Evolutionary conservation across 1,139 yeast genomes (phyloP), one percentile per base, ranked within the genome.

Genomic region (Taphrina communis): DNA sequence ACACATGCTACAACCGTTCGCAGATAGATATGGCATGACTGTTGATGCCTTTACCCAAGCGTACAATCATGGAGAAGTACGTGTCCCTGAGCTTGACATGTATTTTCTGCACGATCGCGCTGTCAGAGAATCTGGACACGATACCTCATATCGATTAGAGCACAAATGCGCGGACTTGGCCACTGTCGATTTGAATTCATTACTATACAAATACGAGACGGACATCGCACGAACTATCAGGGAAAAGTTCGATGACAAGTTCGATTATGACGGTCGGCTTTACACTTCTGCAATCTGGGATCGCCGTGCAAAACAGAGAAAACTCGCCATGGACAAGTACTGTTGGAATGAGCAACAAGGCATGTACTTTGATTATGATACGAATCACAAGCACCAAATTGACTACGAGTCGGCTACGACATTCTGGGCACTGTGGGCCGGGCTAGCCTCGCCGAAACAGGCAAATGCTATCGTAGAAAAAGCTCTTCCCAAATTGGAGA

Each of bases 121-220:
- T 0, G 97, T 94, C 17, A 85, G 99, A 76, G 99, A 94, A 79
- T 88, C 96, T 58, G 99, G 99, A 0, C 99, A 94, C 77, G 99
- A 94, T 77, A 95, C 98, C 0, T 84, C 94, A 1, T 92, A 93
- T 77, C 83, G 99, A 75, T 81, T 94, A 68, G 97, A 93, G 79
- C 96, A 97, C 46, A 84, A 86, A 65, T 91, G 97, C 78, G 97
- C 97, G 0, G 82, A 89, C 76, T 80, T 94, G 73, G 97, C 97
- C 1, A 94, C 98, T 0, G 88, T 94, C 68, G 99, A 94, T 77
- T 82, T 94, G 75, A 93, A 93, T 78, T 84, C 96, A 4, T 81
- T 95, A 74, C 81, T 94, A 46, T 93, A 90, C 83, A 94, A 92
- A 79, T 95, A 94, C 78, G 99, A 95, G 77, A 79, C 81, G 1